Evolutionary conservation across 2,329 filamentous ascomycete genomes (phyloP), one percentile per base, ranked within the genome.

Genomic region (Didymella pomorum): DNA sequence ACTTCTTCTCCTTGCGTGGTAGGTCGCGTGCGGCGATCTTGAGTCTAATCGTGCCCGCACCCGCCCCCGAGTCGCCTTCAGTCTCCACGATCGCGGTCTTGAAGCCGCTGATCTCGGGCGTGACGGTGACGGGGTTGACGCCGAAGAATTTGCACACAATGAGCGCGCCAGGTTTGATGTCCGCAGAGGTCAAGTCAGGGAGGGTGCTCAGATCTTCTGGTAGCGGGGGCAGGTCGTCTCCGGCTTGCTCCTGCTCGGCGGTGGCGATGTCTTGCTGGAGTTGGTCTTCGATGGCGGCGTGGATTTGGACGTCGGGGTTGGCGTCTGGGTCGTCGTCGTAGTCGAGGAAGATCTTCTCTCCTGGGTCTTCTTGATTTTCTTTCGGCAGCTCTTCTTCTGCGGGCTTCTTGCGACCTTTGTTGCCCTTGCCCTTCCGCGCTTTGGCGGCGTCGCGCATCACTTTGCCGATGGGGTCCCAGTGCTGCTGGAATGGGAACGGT

Each of bases 401-500:
- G 52, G 49, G 57, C 56, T 79, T 71, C 39, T 79, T 75, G 56
- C 79, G 74, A 52, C 80, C 73, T 64, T 82, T 79, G 35, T 76
- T 78, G 65, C 84, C 84, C 37, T 76, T 78, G 66, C 84, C 84
- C 60, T 83, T 81, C 68, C 85, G 80, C 65, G 86, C 85, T 70
- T 84, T 87, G 14, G 82, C 79, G 71, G 88, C 88, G 81, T 86
- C 35, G 75, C 76, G 63, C 80, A 82, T 69, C 64, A 71, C 48
- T 70, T 85, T 83, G 68, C 93, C 90, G 60, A 92, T 89, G 3
- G 86, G 84, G 75, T 96, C 92, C 94, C 93, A 97, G 45, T 91
- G 86, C 75, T 97, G 93, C 16, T 90, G 82, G 74, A 97, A 97
- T 0, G 93, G 93, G 70, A 96, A 97, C 0, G 93, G 91, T 0